These are phyloP conservation scores for Eutrema japonicum DNA, from an alignment of 345 rosid species.

Conservation along the genomic window DNA sequence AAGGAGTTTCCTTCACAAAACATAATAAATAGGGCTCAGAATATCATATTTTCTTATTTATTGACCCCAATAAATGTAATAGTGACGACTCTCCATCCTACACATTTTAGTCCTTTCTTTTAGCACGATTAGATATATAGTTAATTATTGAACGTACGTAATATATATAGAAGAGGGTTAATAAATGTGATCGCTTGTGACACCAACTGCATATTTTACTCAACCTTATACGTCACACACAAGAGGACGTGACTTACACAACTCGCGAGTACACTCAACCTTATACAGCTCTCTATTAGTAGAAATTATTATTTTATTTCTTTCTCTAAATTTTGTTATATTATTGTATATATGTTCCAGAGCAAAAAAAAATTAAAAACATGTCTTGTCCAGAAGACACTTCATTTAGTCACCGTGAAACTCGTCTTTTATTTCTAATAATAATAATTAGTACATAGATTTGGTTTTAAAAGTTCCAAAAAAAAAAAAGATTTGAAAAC, in stretches of 20 bases:
- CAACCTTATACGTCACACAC: slow-evolving; percentile 39
- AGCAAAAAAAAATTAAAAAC: background rate
- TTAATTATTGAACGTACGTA: background rate
- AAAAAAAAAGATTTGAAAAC: background rate
- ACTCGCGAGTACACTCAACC: slow-evolving; percentile 33
- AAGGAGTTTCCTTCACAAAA: slow-evolving; percentile 29
- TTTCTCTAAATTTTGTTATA: slow-evolving; percentile 5
- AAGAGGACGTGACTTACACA: slow-evolving; percentile 33
- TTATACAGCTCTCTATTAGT: slow-evolving; percentile 22
- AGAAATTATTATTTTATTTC: slow-evolving; percentile 21
- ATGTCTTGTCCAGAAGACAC: background rate
- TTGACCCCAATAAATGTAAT: slow-evolving; percentile 38
- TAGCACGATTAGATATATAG: background rate
- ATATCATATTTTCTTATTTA: slow-evolving; percentile 37
- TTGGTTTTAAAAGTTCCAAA: background rate
- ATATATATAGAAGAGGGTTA: slow-evolving; percentile 2
- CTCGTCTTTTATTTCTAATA: slow-evolving; percentile 4
- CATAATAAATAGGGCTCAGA: slow-evolving; percentile 34
- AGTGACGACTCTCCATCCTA: slow-evolving; percentile 38
- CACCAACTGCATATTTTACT: slow-evolving; percentile 39
- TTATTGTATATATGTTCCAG: slow-evolving; percentile 5
- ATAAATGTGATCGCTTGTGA: slow-evolving; percentile 41
- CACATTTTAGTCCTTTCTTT: slow-evolving; percentile 30
- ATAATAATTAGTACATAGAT: background rate
- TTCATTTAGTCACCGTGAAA: background rate